Evolutionary conservation across 129 eudicot species (phyloP), one percentile per base, ranked within the genome.

Genomic region (Sambucus nigra): DNA sequence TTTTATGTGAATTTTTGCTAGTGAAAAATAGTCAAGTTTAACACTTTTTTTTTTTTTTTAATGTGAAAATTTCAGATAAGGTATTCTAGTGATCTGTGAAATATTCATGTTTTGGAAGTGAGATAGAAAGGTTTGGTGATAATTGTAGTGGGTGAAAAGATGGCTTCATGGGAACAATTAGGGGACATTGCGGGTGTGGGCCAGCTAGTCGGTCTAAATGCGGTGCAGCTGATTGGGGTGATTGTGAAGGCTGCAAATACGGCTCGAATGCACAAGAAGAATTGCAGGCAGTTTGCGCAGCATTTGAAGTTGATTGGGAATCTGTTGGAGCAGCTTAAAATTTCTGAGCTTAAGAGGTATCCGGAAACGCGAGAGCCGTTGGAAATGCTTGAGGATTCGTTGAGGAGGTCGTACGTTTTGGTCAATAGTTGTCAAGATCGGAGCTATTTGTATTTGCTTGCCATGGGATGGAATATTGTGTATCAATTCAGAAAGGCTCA

Each of bases 401-500:
- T 91, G 67, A 77, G 99, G 73, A 86, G 99, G 78, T 82, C 99
- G 5, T 91, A 85, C 58, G 57, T 91, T 64, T 68, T 91, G 78
- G 94, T 91, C 16, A 79, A 79, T 47, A 86, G 99, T 57, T 91
- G 95, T 64, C 99, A 86, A 65, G 99, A 91, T 27, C 70, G 94
- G 60, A 91, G 99, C 48, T 91, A 91, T 17, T 47, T 91, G 10
- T 91, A 91, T 51, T 70, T 91, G 59, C 85, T 91, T 39, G 99
- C 99, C 0, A 91, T 91, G 99, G 99, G 99, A 19, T 91, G 99
- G 99, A 91, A 86, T 60, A 86, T 91, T 67, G 99, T 91, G 48
- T 82, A 91, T 66, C 99, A 91, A 63, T 91, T 91, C 45, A 74
- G 91, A 51, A 82, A 52, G 71, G 99, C 99, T 19, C 99, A 91